Base-by-base conservation (phyloP, 768 basidiomycete genomes). In the Tricholoma saponaceum region DNA sequence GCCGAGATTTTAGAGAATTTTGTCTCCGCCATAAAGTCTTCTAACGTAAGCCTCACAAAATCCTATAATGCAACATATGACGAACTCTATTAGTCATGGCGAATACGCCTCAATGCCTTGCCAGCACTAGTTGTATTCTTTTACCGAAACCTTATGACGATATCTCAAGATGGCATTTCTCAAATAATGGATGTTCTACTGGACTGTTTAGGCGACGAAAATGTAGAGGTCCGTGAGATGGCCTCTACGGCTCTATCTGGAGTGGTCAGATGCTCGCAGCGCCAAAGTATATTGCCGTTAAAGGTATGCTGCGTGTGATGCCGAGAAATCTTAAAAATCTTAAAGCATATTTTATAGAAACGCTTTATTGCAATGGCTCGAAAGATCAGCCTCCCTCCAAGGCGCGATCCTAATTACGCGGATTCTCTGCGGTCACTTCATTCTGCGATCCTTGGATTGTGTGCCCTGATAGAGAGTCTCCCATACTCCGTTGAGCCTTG, bases 401-500 rank as follows among this genome's bases (percentile, higher is more conserved):
- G 93, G 62, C 79, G 83, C 44, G 85, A 91, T 60, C 80, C 87
- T 37, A 68, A 74, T 14, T 95, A 95, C 66, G 81, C 86, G n/a
- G 84, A 86, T 55, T 79, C 84, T 12, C 69, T 95, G 62, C 83
- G 86, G 47, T 79, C 81, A 50, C 77, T 95, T 56, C 94, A 97
- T 68, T 91, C 91, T 28, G 94, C 91, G 5, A 88, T 98, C 54
- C 81, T 98, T 51, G 95, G 95, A 28, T 79, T 95, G 52, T 92
- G 91, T 64, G 91, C 95, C 9, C 79, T 98, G 46, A 83, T 98
- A 52, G 91, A 93, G 68, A 95, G 95, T 57, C 90, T 90, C 72
- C 95, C 95, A 12, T 97, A 96, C 75, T 93, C 94, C 10, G 90
- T 97, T 2, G 95, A 96, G 64, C 79, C 85, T 46, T 98, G 94